Percentiles rank a stretch among this genome's conserved stretches.
Evolutionary conservation across 371 early-diverging fungal species (phyloP).

Genomic region (Blastocladiella emersonii): DNA sequence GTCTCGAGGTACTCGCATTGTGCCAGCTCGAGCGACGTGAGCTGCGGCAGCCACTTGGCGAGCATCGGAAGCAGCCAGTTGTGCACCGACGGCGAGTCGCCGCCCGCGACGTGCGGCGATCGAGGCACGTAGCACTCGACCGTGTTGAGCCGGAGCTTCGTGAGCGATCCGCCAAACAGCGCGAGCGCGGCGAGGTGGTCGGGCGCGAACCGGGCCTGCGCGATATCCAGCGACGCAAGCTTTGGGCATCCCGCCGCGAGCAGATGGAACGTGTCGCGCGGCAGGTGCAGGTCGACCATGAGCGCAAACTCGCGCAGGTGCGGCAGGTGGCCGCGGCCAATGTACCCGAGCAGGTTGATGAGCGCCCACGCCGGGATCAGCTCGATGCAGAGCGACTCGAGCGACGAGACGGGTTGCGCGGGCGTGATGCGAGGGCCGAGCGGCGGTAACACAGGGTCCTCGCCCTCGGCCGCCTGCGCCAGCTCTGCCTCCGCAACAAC

Average conservation of each 20-base stretch:
- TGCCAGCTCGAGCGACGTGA: neutral
- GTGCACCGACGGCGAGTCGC: neutral
- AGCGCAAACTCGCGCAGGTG: neutral
- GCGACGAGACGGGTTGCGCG: neutral
- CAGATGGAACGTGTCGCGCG: neutral
- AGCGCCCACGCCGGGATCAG: constrained; percentile 6
- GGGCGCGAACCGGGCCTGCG: neutral
- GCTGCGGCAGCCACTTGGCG: neutral
- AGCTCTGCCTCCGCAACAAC: too few relatives aligned
- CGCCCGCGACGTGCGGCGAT: neutral
- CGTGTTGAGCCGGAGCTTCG: neutral
- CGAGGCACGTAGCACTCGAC: neutral
- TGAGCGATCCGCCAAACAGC: neutral
- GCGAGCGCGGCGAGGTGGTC: neutral
- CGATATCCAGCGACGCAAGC: neutral
- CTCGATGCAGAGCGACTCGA: neutral
- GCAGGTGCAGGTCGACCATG: constrained; percentile 2
- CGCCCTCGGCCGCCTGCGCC: too few relatives aligned
- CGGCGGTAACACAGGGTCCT: too few relatives aligned
- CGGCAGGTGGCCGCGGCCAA: constrained; percentile 4
- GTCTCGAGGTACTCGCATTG: constrained; percentile 5
- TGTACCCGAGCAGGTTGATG: neutral
- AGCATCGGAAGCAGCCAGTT: neutral
- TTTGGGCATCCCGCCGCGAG: constrained; percentile 1
- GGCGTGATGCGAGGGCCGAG: neutral